Percentiles rank a stretch among this genome's conserved stretches.
Conservation (phyloP, 352 stramenopile genomes). For the Peronosclerospora sorghi region DNA sequence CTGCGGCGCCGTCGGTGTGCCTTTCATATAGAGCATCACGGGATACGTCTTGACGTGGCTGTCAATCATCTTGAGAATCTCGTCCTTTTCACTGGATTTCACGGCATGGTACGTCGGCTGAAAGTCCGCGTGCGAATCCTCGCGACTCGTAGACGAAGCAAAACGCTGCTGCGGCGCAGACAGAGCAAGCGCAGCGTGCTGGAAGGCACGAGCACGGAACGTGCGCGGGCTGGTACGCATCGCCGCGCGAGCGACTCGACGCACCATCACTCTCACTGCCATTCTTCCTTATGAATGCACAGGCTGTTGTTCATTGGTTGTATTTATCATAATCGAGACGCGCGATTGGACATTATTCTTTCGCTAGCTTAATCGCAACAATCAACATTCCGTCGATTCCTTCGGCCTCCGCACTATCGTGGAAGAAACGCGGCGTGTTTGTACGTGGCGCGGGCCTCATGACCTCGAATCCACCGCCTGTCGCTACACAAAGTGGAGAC, state of each 20-base stretch:
- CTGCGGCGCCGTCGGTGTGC: slow-evolving; percentile 91
- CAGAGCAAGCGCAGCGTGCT: neutral
- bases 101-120: slow-evolving; percentile 78
- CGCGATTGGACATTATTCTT: neutral
- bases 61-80: slow-evolving; percentile 86
- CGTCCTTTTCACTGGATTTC: slow-evolving; percentile 78
- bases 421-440: too few relatives aligned
- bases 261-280: slow-evolving; percentile 20
- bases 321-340: neutral
- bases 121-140: slow-evolving; percentile 84
- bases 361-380: neutral
- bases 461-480: slow-evolving; percentile 25
- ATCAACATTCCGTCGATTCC: neutral
- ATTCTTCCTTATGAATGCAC: neutral
- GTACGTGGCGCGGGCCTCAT: slow-evolving; percentile 4
- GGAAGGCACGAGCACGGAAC: neutral
- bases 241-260: slow-evolving; percentile 21
- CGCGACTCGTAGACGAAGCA: slow-evolving; percentile 34
- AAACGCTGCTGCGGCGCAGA: slow-evolving; percentile 6
- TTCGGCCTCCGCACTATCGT: neutral
- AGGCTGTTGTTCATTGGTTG: neutral
- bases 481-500: slow-evolving; percentile 9
- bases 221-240: slow-evolving; percentile 16
- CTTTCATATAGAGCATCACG: slow-evolving; percentile 99
- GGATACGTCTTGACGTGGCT: slow-evolving; percentile 86